These are phyloP conservation scores for Silene latifolia DNA, from an alignment of 148 eudicot genomes.

Conservation along the genomic window DNA sequence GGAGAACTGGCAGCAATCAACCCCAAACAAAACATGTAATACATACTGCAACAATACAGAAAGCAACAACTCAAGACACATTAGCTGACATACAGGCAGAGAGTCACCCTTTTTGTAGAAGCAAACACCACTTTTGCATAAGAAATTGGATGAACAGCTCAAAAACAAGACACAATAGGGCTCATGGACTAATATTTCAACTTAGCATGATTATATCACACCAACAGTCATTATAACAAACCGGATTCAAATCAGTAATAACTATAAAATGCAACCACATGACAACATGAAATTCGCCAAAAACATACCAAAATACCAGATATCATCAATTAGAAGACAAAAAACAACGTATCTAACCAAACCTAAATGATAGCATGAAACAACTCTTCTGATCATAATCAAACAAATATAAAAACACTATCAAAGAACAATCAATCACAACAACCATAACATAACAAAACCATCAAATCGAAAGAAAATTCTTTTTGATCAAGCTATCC, in stretches of 20 bases:
- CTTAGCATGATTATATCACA: background rate
- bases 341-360: background rate
- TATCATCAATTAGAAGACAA: background rate
- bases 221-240: background rate
- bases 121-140: background rate
- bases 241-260: background rate
- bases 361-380: background rate
- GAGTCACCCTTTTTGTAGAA: background rate
- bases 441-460: no score
- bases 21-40: background rate
- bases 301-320: background rate
- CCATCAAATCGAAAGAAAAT: background rate
- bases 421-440: background rate
- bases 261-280: background rate
- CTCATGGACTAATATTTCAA: background rate
- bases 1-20: background rate
- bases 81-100: background rate
- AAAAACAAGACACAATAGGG: background rate
- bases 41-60: background rate
- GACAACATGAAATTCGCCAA: background rate
- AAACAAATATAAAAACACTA: background rate
- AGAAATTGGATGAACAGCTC: background rate
- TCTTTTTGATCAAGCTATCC: background rate
- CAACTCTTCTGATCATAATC: background rate
- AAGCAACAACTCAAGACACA: background rate